A percentile compares a stretch with the other conserved stretches of the same genome.
These are phyloP conservation scores for Alternaria gansuensis DNA, from an alignment of 2,329 filamentous ascomycete species.

Conservation along the genomic window DNA sequence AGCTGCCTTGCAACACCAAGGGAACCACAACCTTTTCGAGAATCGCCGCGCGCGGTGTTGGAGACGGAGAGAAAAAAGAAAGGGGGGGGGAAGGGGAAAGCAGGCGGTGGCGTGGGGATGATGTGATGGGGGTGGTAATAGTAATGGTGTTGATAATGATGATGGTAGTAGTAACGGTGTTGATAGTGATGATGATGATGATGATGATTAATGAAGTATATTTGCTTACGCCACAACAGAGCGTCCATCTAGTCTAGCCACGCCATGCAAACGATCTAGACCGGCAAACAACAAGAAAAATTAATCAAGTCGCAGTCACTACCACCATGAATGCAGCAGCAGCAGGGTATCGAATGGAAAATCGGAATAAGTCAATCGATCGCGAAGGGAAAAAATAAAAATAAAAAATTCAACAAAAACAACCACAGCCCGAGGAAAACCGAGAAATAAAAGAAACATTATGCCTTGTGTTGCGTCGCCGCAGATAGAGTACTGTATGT, in stretches of 20 bases:
- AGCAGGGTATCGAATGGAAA: slow-evolving; percentile 23
- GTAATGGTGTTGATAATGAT: background rate
- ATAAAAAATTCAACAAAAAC: background rate
- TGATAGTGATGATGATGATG: background rate
- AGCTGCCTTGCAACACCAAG: background rate
- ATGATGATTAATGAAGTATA: background rate
- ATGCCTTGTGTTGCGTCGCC: slow-evolving; percentile 21
- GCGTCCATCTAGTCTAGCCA: background rate
- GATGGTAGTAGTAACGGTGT: background rate
- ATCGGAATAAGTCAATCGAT: slow-evolving; percentile 8
- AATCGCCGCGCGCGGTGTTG: background rate
- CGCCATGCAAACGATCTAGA: background rate
- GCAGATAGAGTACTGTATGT: slow-evolving; percentile 20
- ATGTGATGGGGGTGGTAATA: background rate
- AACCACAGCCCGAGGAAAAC: background rate
- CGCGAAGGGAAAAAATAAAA: background rate
- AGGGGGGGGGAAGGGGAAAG: background rate
- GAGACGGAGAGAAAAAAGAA: too few relatives aligned
- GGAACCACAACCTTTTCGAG: background rate
- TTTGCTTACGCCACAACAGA: background rate
- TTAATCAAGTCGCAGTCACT: background rate
- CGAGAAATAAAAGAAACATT: slow-evolving; percentile 16
- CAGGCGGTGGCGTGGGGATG: background rate
- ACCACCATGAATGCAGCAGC: background rate
- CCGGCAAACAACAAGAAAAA: background rate